Conservation (phyloP, 148 eudicot species). For the Polygonum aviculare region DNA sequence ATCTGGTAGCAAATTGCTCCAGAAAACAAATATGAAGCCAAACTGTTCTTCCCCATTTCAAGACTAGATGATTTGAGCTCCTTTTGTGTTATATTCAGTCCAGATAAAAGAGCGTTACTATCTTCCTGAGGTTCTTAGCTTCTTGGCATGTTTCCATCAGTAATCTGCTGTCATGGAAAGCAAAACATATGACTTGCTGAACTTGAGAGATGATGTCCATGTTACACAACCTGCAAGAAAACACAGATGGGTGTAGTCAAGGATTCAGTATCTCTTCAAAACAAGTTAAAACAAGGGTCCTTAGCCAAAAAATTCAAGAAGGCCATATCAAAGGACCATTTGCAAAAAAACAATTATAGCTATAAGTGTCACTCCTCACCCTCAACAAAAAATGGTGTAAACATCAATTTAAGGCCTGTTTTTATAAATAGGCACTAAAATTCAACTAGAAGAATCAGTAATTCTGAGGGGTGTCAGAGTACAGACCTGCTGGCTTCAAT, state of each 20-base stretch:
- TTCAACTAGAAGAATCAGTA: too few species aligned
- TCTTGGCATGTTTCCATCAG: conserved; percentile 99
- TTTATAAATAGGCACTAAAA: not conserved
- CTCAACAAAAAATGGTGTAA: not conserved
- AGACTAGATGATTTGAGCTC: not conserved
- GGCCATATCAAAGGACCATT: not conserved
- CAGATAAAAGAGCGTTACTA: conserved; percentile 86
- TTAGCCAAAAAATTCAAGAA: not conserved
- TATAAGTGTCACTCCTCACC: not conserved
- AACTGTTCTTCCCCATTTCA: not conserved
- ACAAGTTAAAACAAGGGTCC: not conserved
- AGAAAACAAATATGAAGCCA: conserved; percentile 18
- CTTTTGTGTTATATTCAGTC: conserved; percentile 31
- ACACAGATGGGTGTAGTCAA: not conserved
- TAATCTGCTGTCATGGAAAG: conserved; percentile 89
- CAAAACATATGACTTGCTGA: conserved; percentile 95
- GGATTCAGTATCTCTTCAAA: not conserved
- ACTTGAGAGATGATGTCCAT: conserved; percentile 96
- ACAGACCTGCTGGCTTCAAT: conserved; percentile 93
- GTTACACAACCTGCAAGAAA: conserved; percentile 72
- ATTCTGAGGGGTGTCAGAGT: not conserved
- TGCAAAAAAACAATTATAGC: not conserved
- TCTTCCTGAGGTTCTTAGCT: conserved; percentile 91
- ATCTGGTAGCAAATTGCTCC: conserved; percentile 3
- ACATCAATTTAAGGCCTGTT: not conserved